Evolutionary conservation across 2,329 filamentous ascomycete genomes (phyloP), one percentile per base, ranked within the genome.

Genomic region (Aspergillus fumigatiaffinis): DNA sequence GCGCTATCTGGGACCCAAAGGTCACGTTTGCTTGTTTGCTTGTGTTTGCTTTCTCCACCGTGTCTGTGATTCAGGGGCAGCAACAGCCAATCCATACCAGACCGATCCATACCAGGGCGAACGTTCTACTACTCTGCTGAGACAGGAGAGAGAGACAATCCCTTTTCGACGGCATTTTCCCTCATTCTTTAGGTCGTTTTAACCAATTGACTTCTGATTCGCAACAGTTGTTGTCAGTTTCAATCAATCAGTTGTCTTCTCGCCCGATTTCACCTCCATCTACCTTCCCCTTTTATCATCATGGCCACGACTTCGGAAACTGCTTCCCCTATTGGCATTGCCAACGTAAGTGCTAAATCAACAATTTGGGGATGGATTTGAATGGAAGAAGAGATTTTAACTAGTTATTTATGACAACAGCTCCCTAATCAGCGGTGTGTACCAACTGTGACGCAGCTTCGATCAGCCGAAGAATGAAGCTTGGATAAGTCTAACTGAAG

Each of bases 271-370:
- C 44, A 63, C 44, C 53, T 56, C 53, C 26, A 55, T 50, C 55
- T 53, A 29, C 38, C 54, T 50, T 50, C 54, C 58, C 65, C 64
- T 61, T 62, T 65, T 63, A 56, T 61, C 67, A 71, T 57, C 64
- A 87, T 87, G 84, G 83, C 84, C 63, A 74, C 76, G 62, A 75
- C 76, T 58, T 74, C 75, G 67, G 85, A 88, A 71, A 84, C 83
- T 64, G 80, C 83, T 59, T 83, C 84, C 69, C 85, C 85, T 68
- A 88, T 88, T 83, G 86, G 86, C 79, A 88, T 88, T 84, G 86
- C 86, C 82, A 88, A 88, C 75, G 85, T 87, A 77, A 76, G 84
- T 84, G 10, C 48, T 47, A 4, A 9, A 44, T 55, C 53, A 50
- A 53, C 21, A 57, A 42, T 20, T 4, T 29, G 46, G 26, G 51